Conservation (phyloP, 495 filamentous ascomycete species). For the Xylaria castorea region DNA sequence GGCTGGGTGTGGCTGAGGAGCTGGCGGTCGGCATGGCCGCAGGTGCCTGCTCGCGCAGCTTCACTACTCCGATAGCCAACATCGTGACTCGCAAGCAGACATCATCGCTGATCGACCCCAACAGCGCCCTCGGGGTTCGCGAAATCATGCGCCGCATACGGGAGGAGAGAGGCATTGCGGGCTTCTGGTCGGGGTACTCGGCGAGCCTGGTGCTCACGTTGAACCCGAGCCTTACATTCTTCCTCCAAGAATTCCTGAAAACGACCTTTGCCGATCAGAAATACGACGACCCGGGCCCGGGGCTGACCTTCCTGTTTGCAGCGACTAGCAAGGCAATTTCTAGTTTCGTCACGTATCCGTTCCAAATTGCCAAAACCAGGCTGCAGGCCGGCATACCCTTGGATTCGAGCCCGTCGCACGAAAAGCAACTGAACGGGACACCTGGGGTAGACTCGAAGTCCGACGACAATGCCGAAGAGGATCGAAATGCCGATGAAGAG, state of each 20-base stretch:
- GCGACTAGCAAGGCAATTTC: conserved; percentile 83
- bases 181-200: conserved; percentile 92
- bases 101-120: conserved; percentile 51
- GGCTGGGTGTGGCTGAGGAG: conserved; percentile 73
- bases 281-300: conserved; percentile 58
- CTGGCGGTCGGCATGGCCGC: conserved; percentile 78
- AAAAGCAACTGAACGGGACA: conserved; percentile 12
- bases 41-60: conserved; percentile 75
- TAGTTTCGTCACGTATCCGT: conserved; percentile 82
- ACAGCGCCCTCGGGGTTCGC: conserved; percentile 47
- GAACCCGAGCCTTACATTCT: conserved; percentile 87
- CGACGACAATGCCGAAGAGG: conserved; percentile 26
- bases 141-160: conserved; percentile 70
- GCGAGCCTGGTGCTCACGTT: conserved; percentile 80
- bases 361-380: conserved; percentile 81
- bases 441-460: background rate
- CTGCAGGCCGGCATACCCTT: conserved; percentile 59
- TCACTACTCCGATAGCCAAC: conserved; percentile 83
- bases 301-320: conserved; percentile 68
- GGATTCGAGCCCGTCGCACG: conserved; percentile 35
- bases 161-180: conserved; percentile 72
- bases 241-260: conserved; percentile 74
- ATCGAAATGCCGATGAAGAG: conserved; percentile 30
- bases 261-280: conserved; percentile 57
- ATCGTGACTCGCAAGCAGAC: conserved; percentile 86